Evolutionary conservation across 495 filamentous ascomycete genomes (phyloP), one percentile per base, ranked within the genome.

Genomic region (Poronia punctata): DNA sequence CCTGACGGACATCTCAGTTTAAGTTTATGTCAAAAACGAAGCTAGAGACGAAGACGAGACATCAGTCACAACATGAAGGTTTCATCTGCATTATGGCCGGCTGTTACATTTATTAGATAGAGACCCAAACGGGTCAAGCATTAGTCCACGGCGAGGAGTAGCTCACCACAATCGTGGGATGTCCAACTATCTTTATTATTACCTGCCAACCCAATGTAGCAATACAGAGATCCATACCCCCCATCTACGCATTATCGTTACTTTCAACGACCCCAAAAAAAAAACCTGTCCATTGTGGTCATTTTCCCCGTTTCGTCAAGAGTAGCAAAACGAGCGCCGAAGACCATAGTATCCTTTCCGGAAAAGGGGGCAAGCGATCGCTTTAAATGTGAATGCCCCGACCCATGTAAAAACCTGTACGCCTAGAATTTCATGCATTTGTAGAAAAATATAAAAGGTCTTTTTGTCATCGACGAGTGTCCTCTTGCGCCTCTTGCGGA

Each of bases 401-500:
- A 36, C 44, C 35, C 15, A 33, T 46, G 48, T 46, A 37, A 22
- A 43, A 6, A n/a, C n/a, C 39, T 35, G 23, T 42, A 50, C 52
- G 38, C 43, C 52, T 38, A 29, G 48, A 58, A 49, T 38, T n/a
- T n/a, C 38, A 50, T 58, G 18, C 46, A 56, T 59, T 23, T 38
- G 35, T 24, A 37, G 20, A 44, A 49, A 47, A 46, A 37, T 30
- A 34, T 15, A 34, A 23, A 33, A 38, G 20, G 40, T 17, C 3
- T 38, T 15, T 17, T 44, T 41, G 36, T 12, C 33, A 39, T 46
- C 28, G 9, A 35, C 17, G 14, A 23, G 17, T 15, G 28, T 46
- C 34, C n/a, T 48, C 56, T 45, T 62, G 56, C 35, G 57, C 59
- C 49, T 67, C 64, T 17, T 66, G 54, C 24, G 47, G 50, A 32